A percentile compares a stretch with the other conserved stretches of the same genome.
Conservation (phyloP, 108 stramenopile genomes). For the Cylindrotheca closterium region DNA sequence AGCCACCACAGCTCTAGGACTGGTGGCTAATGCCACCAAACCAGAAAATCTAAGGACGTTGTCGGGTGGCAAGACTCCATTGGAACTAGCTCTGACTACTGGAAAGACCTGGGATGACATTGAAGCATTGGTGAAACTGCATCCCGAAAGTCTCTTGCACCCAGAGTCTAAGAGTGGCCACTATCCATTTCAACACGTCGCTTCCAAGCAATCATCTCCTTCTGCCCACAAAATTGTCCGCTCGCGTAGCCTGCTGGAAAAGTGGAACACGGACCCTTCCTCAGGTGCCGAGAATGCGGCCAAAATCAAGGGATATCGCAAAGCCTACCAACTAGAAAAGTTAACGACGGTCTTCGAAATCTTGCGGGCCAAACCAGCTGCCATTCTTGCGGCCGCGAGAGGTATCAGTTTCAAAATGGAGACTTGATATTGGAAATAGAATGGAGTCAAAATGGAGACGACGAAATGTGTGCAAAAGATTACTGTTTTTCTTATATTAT, state of each 20-base stretch:
- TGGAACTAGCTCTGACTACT: conserved; percentile 31
- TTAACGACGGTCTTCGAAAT: conserved; percentile 9
- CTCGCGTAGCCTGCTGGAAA: background rate
- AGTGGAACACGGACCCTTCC: too few relatives aligned
- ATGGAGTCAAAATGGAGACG: too few relatives aligned
- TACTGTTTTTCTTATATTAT: too few relatives aligned
- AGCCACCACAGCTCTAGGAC: conserved; percentile 9
- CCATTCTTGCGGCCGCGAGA: background rate
- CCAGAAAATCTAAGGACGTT: background rate
- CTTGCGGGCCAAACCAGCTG: conserved; percentile 5
- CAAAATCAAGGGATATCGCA: background rate
- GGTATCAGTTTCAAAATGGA: too few relatives aligned
- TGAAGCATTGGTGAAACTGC: conserved; percentile 6
- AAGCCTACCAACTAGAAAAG: conserved; percentile 12
- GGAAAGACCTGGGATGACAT: conserved; percentile 24
- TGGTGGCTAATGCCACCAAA: conserved; percentile 5
- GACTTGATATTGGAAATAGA: too few relatives aligned
- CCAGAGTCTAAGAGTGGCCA: conserved; percentile 3
- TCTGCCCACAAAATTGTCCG: conserved; percentile 2
- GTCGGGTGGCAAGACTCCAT: conserved; percentile 16
- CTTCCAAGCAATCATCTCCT: background rate
- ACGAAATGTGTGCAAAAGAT: too few relatives aligned
- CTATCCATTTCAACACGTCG: too few relatives aligned
- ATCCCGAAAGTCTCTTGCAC: background rate
- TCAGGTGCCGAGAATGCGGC: conserved; percentile 6